A percentile compares a stretch with the other conserved stretches of the same genome.
phyloP scores from a whole-genome alignment of 352 stramenopile genomes.

The Hyaloperonospora arabidopsidis region DNA sequence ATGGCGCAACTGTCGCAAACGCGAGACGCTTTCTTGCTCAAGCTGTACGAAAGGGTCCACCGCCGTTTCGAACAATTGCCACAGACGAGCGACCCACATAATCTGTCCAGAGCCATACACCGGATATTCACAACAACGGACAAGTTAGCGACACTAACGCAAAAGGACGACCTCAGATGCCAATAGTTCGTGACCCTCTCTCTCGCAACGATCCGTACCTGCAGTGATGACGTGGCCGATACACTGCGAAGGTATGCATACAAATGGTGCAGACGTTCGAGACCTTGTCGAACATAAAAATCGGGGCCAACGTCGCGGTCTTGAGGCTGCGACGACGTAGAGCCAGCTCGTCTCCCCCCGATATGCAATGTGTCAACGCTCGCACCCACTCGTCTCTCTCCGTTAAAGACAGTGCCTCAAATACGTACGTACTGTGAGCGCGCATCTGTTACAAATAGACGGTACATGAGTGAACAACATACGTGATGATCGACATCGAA shows the following conservation, averaged over 20 bases:
- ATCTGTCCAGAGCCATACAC: conserved; percentile 25
- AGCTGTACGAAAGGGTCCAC: conserved; percentile 69
- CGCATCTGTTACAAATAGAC: conserved; percentile 20
- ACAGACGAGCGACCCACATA: conserved; percentile 77
- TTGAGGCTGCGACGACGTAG: conserved; percentile 65
- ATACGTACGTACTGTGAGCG: conserved; percentile 44
- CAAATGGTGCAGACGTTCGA: conserved; percentile 84
- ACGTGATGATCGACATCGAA: not conserved
- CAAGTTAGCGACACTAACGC: conserved; percentile 19
- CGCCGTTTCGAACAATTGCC: conserved; percentile 73
- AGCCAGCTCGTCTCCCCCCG: conserved; percentile 41
- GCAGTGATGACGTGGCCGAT: conserved; percentile 78
- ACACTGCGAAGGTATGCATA: conserved; percentile 72
- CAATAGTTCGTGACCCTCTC: conserved; percentile 7
- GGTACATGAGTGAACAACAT: conserved; percentile 10
- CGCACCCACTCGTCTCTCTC: conserved; percentile 81
- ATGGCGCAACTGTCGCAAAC: conserved; percentile 66
- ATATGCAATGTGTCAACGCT: conserved; percentile 69
- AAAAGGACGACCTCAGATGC: conserved; percentile 12
- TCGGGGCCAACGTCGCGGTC: conserved; percentile 64
- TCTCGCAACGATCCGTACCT: conserved; percentile 30
- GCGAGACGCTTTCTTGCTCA: conserved; percentile 70
- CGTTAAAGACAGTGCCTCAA: conserved; percentile 50
- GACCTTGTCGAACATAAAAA: conserved; percentile 84
- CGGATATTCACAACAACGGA: conserved; percentile 14